Evolutionary conservation across 106 monocot species (phyloP).

Genomic region (Phalaenopsis equestris): DNA sequence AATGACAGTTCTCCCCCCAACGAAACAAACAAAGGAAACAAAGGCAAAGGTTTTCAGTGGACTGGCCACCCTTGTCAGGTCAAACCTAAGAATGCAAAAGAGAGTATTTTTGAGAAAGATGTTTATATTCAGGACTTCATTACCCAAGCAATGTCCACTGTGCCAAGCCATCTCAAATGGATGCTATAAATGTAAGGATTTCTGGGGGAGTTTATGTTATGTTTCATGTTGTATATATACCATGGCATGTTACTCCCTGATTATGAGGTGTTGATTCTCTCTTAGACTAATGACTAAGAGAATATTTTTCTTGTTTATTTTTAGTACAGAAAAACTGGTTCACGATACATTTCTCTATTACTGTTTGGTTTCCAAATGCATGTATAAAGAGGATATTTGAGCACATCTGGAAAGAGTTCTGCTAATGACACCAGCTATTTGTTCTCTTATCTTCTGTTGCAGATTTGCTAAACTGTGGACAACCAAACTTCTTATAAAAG

Average conservation of each 20-base stretch:
- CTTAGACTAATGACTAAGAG: not conserved
- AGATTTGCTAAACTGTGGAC: too few species aligned
- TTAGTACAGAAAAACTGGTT: not conserved
- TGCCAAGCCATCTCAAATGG: conserved; percentile 4
- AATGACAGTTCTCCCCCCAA: not conserved
- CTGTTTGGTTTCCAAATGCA: not conserved
- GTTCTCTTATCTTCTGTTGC: not conserved
- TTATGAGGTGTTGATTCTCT: not conserved
- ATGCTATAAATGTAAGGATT: not conserved
- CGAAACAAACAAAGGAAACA: not conserved
- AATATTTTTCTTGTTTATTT: not conserved
- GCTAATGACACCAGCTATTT: not conserved
- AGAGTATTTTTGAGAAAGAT: not conserved
- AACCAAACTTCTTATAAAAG: too few species aligned
- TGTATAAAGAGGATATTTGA: not conserved
- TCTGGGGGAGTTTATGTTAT: not conserved
- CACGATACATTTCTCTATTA: not conserved
- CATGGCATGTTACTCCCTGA: not conserved
- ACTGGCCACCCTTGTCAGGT: not conserved
- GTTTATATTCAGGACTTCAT: not conserved
- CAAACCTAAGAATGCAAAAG: not conserved
- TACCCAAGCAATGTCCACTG: not conserved
- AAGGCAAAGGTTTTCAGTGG: not conserved
- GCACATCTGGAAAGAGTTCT: not conserved
- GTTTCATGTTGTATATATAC: not conserved